Percentiles rank a stretch among this genome's conserved stretches.
phyloP scores from a whole-genome alignment of 768 basidiomycete genomes.

The Suillus subalutaceus region DNA sequence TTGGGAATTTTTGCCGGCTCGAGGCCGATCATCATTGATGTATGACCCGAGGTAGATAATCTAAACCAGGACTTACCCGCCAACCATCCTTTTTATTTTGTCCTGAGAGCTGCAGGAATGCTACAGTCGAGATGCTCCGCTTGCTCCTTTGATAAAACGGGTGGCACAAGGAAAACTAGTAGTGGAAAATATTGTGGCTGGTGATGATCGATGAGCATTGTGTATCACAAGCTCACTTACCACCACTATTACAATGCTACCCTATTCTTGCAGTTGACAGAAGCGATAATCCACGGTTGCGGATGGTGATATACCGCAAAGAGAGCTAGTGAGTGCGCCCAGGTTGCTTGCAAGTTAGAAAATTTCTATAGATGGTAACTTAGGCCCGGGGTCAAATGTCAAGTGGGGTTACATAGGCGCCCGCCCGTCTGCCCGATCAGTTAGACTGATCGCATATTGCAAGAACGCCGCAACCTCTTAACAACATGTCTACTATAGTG shows the following conservation, averaged over 20 bases:
- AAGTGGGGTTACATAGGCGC: not conserved
- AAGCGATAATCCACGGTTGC: not conserved
- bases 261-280: not conserved
- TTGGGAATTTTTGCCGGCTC: not conserved
- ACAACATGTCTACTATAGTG: constrained; percentile 9
- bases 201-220: not conserved
- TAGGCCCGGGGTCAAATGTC: not conserved
- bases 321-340: not conserved
- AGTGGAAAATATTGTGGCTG: not conserved
- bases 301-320: not conserved
- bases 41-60: not conserved
- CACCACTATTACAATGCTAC: not conserved
- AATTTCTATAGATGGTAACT: not conserved
- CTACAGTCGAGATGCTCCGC: not conserved
- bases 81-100: not conserved
- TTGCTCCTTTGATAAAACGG: not conserved
- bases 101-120: not conserved
- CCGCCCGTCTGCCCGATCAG: not conserved
- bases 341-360: not conserved
- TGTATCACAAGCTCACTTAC: not conserved
- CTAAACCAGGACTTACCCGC: not conserved
- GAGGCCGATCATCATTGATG: not conserved
- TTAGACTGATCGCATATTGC: not conserved
- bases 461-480: not conserved
- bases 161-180: not conserved